Evolutionary conservation across 2,329 filamentous ascomycete genomes (phyloP).

Genomic region (Neofusicoccum cordaticola): DNA sequence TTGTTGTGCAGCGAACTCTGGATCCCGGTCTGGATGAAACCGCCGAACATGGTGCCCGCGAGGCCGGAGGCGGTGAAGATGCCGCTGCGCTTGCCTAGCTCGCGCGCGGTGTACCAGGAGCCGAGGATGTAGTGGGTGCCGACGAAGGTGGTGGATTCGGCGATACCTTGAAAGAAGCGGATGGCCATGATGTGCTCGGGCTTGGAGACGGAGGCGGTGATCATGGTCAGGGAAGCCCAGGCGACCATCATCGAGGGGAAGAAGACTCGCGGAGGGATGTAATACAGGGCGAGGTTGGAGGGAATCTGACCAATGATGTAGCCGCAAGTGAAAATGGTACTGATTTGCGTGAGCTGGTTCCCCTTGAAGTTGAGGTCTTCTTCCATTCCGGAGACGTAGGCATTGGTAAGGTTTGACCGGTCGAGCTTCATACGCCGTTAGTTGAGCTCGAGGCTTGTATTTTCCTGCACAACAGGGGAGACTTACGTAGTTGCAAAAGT

Average conservation of each 20-base stretch:
- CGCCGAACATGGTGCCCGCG: constrained; percentile 60
- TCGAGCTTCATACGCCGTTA: constrained; percentile 29
- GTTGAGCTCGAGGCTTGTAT: neutral
- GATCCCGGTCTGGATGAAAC: constrained; percentile 59
- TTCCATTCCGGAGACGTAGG: constrained; percentile 43
- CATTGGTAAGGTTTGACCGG: constrained; percentile 42
- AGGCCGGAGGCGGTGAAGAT: constrained; percentile 61
- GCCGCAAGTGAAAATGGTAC: constrained; percentile 37
- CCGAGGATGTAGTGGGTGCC: constrained; percentile 60
- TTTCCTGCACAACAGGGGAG: neutral
- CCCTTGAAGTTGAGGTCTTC: constrained; percentile 39
- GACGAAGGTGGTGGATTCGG: constrained; percentile 57
- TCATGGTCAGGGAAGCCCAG: constrained; percentile 65
- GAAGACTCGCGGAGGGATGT: constrained; percentile 61
- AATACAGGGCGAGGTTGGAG: constrained; percentile 61
- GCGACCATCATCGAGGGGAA: constrained; percentile 62
- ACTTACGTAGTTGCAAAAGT: constrained; percentile 31
- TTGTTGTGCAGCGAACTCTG: constrained; percentile 46
- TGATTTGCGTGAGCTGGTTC: constrained; percentile 49
- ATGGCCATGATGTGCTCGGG: constrained; percentile 60
- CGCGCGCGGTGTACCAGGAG: constrained; percentile 60
- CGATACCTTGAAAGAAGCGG: constrained; percentile 53
- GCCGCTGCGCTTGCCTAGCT: constrained; percentile 60
- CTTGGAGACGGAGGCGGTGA: constrained; percentile 52
- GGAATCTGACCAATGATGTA: constrained; percentile 59